phyloP scores from a whole-genome alignment of 2,329 filamentous ascomycete species.

The Xylaria arbuscula region DNA sequence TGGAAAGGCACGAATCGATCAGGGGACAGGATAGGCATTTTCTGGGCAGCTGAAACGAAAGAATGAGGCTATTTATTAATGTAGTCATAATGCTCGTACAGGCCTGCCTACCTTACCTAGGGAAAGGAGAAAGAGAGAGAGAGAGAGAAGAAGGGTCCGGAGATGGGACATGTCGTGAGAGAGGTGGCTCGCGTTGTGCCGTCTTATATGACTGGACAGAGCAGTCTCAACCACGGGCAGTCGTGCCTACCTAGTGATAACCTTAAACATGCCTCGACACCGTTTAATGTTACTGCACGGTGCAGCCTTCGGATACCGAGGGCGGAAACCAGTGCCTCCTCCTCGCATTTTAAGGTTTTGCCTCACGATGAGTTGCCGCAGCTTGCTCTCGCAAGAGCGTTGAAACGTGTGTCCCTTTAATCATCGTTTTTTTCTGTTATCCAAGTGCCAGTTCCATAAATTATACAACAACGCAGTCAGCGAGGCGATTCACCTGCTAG shows the following conservation, averaged over 20 bases:
- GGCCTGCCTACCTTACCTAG: conserved; percentile 38
- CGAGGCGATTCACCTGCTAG: background rate
- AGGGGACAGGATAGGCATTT: conserved; percentile 48
- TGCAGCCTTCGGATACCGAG: background rate
- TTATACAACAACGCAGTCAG: background rate
- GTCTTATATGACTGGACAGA: background rate
- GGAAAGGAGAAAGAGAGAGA: conserved; percentile 17
- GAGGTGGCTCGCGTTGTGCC: background rate
- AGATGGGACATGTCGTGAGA: conserved; percentile 1
- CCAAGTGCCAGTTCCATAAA: background rate
- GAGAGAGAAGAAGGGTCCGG: conserved; percentile 5
- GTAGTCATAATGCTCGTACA: conserved; percentile 41
- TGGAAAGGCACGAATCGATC: conserved; percentile 65
- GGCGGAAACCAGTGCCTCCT: background rate
- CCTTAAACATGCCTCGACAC: background rate
- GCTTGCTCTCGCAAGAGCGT: background rate
- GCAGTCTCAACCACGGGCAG: conserved; percentile 12
- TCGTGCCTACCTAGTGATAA: conserved; percentile 10
- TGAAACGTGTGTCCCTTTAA: background rate
- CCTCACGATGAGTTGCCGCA: background rate
- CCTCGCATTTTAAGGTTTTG: background rate
- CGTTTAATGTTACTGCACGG: background rate
- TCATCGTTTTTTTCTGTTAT: background rate
- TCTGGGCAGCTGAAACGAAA: conserved; percentile 42
- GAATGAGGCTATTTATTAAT: conserved; percentile 47